These are phyloP conservation scores for Harringtonia aguacate DNA, from an alignment of 2,329 filamentous ascomycete genomes.

Conservation along the genomic window DNA sequence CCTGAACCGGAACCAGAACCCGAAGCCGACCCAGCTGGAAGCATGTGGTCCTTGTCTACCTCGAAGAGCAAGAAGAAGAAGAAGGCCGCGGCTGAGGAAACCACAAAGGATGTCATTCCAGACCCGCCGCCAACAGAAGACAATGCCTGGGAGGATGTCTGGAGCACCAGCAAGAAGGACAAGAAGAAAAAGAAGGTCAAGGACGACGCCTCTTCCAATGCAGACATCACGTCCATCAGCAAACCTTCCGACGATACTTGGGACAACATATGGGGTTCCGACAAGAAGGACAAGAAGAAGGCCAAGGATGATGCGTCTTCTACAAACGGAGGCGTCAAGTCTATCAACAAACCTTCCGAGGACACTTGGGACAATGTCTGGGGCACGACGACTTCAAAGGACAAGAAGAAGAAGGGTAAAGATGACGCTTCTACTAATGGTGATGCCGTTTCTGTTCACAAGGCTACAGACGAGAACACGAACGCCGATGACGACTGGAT, in stretches of 20 bases:
- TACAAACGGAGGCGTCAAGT: conserved; percentile 3
- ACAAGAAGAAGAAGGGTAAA: conserved; percentile 16
- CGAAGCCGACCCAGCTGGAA: conserved; percentile 2
- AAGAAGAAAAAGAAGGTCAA: conserved; percentile 7
- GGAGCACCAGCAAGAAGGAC: not conserved
- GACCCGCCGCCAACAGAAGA: not conserved
- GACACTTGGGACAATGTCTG: not conserved
- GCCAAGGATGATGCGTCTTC: conserved; percentile 3
- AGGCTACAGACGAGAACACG: conserved; percentile 13
- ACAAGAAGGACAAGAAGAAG: conserved; percentile 15
- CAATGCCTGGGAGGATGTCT: not conserved
- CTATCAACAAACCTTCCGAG: not conserved
- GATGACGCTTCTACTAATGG: conserved; percentile 4
- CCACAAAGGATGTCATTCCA: not conserved
- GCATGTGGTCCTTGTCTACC: not conserved
- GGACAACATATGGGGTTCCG: not conserved
- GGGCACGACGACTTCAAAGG: conserved; percentile 3
- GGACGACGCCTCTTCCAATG: conserved; percentile 3
- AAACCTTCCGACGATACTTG: not conserved
- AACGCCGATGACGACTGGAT: conserved; percentile 12
- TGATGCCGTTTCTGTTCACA: not conserved
- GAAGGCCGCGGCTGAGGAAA: not conserved
- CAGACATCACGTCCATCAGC: not conserved
- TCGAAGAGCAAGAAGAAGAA: conserved; percentile 7
- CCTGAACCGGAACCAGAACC: conserved; percentile 4